Evolutionary conservation across 768 basidiomycete genomes (phyloP).

Genomic region (Leccinum longicurvipes): DNA sequence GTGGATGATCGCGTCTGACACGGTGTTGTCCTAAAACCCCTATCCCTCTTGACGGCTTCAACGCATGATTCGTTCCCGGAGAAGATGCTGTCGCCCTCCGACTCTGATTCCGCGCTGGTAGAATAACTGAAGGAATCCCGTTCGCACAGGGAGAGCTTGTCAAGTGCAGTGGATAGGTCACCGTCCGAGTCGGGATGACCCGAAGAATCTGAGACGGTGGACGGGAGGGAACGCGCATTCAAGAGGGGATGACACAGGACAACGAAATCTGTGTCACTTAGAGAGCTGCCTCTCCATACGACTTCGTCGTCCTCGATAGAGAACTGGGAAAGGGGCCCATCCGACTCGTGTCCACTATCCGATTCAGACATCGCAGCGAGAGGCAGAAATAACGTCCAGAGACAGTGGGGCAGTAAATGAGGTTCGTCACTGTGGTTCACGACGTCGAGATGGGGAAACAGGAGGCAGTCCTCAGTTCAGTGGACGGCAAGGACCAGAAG

Average conservation of each 20-base stretch:
- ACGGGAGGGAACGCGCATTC: slow-evolving; percentile 12
- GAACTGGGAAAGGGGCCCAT: slow-evolving; percentile 11
- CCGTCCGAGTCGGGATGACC: slow-evolving; percentile 9
- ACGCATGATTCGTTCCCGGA: background rate
- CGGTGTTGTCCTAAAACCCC: background rate
- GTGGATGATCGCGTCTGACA: slow-evolving; percentile 3
- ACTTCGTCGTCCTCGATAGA: slow-evolving; percentile 25
- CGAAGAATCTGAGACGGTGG: slow-evolving; percentile 7
- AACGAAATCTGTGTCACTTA: slow-evolving; percentile 24
- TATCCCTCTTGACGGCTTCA: background rate
- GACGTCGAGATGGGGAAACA: background rate
- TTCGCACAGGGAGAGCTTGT: slow-evolving; percentile 18
- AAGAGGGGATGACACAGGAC: slow-evolving; percentile 20
- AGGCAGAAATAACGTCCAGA: background rate
- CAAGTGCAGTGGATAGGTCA: slow-evolving; percentile 11
- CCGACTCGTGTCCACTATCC: slow-evolving; percentile 5
- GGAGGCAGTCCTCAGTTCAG: background rate
- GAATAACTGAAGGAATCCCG: slow-evolving; percentile 2
- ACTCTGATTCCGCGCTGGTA: slow-evolving; percentile 5
- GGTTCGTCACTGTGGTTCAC: slow-evolving; percentile 9
- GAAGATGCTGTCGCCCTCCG: background rate
- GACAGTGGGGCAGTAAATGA: background rate
- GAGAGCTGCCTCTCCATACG: slow-evolving; percentile 11
- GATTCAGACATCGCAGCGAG: slow-evolving; percentile 8
- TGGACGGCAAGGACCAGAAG: background rate